phyloP scores from a whole-genome alignment of 768 basidiomycete genomes.

The Lactarius vividus region DNA sequence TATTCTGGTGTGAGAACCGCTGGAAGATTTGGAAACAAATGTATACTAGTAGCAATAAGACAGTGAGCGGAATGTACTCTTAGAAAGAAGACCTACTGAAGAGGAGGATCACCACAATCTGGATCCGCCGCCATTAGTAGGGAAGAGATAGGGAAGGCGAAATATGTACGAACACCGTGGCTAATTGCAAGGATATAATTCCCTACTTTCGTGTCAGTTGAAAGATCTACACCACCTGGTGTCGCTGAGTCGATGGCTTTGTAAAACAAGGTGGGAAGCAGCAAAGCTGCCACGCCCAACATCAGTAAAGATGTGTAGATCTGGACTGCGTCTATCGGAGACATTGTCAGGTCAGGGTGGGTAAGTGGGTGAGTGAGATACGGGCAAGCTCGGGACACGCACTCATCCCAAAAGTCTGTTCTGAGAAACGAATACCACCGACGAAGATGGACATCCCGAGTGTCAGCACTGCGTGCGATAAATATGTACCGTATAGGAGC shows the following conservation, averaged over 20 bases:
- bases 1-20: slow-evolving; percentile 52
- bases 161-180: slow-evolving; percentile 43
- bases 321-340: slow-evolving; percentile 51
- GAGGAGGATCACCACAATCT: slow-evolving; percentile 52
- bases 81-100: slow-evolving; percentile 40
- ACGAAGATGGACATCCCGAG: slow-evolving; percentile 91
- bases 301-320: slow-evolving; percentile 72
- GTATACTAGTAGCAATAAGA: slow-evolving; percentile 41
- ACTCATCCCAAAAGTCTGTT: slow-evolving; percentile 78
- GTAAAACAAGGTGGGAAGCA: slow-evolving; percentile 82
- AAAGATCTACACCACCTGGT: slow-evolving; percentile 26
- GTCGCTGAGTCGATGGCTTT: slow-evolving; percentile 39
- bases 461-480: slow-evolving; percentile 54
- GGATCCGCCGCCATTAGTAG: not conserved
- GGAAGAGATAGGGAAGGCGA: not conserved
- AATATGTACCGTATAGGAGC: slow-evolving; percentile 4
- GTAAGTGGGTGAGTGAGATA: not conserved
- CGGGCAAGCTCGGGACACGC: slow-evolving; percentile 32
- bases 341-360: not conserved
- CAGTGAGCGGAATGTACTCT: not conserved
- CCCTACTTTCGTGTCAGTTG: slow-evolving; percentile 35
- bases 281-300: slow-evolving; percentile 74
- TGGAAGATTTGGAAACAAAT: slow-evolving; percentile 50
- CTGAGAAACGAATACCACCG: slow-evolving; percentile 71
- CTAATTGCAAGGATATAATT: slow-evolving; percentile 42